phyloP scores from a whole-genome alignment of 495 filamentous ascomycete genomes.

The Penicillium parvum region DNA sequence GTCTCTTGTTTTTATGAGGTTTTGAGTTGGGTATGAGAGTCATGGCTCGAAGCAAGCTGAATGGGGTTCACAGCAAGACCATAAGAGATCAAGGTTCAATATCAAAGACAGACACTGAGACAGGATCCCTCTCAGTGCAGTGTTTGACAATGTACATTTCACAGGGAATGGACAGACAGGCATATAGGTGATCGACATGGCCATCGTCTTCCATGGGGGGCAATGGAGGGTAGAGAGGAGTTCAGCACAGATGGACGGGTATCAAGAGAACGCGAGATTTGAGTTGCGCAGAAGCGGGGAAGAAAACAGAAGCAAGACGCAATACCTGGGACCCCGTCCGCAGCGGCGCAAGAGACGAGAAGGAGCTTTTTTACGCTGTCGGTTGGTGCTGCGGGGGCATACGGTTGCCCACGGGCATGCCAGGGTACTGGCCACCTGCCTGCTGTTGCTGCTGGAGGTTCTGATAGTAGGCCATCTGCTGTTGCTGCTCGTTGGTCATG shows the following conservation, averaged over 20 bases:
- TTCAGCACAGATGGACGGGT: conserved; percentile 37
- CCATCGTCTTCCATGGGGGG: background rate
- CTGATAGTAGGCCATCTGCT: conserved; percentile 56
- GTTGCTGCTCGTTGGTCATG: conserved; percentile 55
- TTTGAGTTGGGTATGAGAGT: conserved; percentile 13
- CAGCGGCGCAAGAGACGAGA: conserved; percentile 22
- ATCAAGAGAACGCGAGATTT: conserved; percentile 41
- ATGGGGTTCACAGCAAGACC: conserved; percentile 7
- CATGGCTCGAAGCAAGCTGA: conserved; percentile 2
- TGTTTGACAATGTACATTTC: conserved; percentile 28
- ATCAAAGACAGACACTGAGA: conserved; percentile 10
- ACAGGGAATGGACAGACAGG: conserved; percentile 9
- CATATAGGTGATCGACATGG: background rate
- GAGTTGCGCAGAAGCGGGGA: conserved; percentile 19
- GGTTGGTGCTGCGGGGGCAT: conserved; percentile 54
- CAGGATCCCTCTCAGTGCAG: conserved; percentile 2
- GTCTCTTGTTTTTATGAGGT: conserved; percentile 24
- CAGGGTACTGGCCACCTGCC: conserved; percentile 51
- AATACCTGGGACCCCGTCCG: conserved; percentile 48
- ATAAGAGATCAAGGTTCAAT: conserved; percentile 1
- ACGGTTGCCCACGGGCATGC: conserved; percentile 51
- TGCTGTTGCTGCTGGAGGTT: conserved; percentile 54
- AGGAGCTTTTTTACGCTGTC: conserved; percentile 35
- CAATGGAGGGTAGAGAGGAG: conserved; percentile 22
- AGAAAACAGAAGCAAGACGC: conserved; percentile 22